Conservation (phyloP, 2,329 filamentous ascomycete species). For the Colletotrichum caudatum region DNA sequence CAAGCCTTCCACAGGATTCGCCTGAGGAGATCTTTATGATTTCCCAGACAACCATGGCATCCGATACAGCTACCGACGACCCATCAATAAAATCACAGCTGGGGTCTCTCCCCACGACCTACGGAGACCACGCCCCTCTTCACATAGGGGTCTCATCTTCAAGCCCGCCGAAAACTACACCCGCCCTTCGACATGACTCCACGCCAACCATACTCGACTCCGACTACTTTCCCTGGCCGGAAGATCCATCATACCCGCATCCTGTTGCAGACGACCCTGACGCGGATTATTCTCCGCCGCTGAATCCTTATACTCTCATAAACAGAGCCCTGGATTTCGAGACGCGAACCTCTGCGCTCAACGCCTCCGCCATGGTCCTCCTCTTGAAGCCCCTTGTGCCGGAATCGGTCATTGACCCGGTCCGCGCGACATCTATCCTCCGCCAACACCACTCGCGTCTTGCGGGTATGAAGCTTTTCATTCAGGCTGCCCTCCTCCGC, state of each 20-base stretch:
- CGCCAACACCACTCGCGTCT: slow-evolving; percentile 71
- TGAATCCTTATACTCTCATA: slow-evolving; percentile 68
- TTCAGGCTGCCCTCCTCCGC: slow-evolving; percentile 70
- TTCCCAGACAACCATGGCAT: slow-evolving; percentile 58
- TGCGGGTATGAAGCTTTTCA: slow-evolving; percentile 69
- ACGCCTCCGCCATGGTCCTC: slow-evolving; percentile 71
- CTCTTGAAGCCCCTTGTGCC: slow-evolving; percentile 70
- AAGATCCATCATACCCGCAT: slow-evolving; percentile 68
- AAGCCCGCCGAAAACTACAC: slow-evolving; percentile 47
- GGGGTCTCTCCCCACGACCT: slow-evolving; percentile 24
- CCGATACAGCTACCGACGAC: slow-evolving; percentile 50
- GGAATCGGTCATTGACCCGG: slow-evolving; percentile 63
- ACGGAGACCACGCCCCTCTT: slow-evolving; percentile 38
- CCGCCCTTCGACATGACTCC: slow-evolving; percentile 53
- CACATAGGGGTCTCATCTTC: slow-evolving; percentile 35
- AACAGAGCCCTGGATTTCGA: slow-evolving; percentile 68
- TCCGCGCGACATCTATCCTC: slow-evolving; percentile 68
- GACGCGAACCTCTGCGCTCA: slow-evolving; percentile 65
- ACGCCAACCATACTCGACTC: slow-evolving; percentile 63
- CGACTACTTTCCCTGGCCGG: slow-evolving; percentile 70
- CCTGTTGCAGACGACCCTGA: slow-evolving; percentile 47
- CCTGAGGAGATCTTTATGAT: slow-evolving; percentile 58
- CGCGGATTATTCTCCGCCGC: slow-evolving; percentile 50
- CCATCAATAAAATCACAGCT: slow-evolving; percentile 37
- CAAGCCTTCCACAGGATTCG: slow-evolving; percentile 45